phyloP scores from a whole-genome alignment of 495 filamentous ascomycete genomes.

The Hypoxylon fragiforme region DNA sequence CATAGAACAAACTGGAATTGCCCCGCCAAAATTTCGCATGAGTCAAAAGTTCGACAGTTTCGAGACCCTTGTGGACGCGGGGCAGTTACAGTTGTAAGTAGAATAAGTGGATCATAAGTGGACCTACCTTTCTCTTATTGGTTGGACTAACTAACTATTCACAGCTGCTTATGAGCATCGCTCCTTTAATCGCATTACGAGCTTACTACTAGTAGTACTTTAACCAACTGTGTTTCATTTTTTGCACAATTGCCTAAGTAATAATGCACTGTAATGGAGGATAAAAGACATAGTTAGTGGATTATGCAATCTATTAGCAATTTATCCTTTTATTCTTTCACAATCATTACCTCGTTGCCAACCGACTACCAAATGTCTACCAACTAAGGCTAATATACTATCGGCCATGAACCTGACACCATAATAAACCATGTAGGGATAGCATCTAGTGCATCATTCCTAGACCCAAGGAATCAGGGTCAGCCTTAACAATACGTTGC shows the following conservation, averaged over 20 bases:
- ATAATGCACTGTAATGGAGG: no score
- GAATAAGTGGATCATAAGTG: no score
- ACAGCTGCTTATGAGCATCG: no score
- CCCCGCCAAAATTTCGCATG: conserved; percentile 29
- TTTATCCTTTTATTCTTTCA: background rate
- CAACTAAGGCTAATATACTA: background rate
- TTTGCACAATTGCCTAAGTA: no score
- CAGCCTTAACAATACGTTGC: conserved; percentile 60
- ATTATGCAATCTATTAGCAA: no score
- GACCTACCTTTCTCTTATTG: no score
- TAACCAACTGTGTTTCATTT: no score
- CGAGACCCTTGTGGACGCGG: conserved; percentile 10
- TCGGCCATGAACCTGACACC: background rate
- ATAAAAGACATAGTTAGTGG: no score
- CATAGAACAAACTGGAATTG: background rate
- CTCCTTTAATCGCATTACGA: no score
- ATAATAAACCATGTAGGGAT: background rate
- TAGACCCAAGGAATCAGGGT: conserved; percentile 51
- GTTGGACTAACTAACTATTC: no score
- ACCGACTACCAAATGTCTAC: background rate
- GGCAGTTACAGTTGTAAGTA: no score
- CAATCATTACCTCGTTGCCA: background rate
- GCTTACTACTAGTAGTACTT: no score
- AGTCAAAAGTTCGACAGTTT: conserved; percentile 10
- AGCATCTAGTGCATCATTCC: conserved; percentile 23